A percentile compares a stretch with the other conserved stretches of the same genome.
Evolutionary conservation across 2,329 filamentous ascomycete genomes (phyloP).

Genomic region (Paraphoma chrysanthemicola): DNA sequence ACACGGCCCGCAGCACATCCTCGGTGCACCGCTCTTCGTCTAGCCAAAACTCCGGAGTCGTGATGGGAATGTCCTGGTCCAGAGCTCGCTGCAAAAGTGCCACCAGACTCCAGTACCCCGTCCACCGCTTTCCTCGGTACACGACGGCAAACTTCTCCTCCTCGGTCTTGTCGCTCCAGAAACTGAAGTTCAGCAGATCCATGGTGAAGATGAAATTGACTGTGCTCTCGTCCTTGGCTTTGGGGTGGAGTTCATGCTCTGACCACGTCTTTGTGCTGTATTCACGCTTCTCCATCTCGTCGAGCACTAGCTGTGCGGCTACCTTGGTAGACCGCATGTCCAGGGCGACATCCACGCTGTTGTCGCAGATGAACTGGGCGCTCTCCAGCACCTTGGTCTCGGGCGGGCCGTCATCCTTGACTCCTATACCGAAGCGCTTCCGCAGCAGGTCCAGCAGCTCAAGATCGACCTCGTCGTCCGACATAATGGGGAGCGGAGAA

Average conservation of each 20-base stretch:
- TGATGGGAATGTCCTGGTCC: constrained; percentile 90
- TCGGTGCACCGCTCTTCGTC: constrained; percentile 78
- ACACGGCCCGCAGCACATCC: constrained; percentile 76
- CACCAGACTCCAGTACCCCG: constrained; percentile 94
- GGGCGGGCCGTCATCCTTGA: constrained; percentile 62
- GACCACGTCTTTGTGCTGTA: constrained; percentile 90
- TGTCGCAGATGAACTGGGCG: constrained; percentile 88
- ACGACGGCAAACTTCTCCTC: constrained; percentile 81
- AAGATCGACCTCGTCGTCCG: constrained; percentile 87
- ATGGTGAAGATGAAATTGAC: constrained; percentile 96
- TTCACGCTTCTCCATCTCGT: constrained; percentile 79
- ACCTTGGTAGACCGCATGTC: constrained; percentile 82
- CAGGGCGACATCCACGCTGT: constrained; percentile 89
- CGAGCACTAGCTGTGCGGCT: constrained; percentile 80
- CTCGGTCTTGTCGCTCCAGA: constrained; percentile 80
- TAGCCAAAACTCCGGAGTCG: constrained; percentile 85
- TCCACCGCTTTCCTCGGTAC: constrained; percentile 83
- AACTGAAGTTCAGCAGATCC: constrained; percentile 96
- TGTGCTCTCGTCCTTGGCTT: constrained; percentile 77
- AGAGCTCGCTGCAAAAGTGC: constrained; percentile 85
- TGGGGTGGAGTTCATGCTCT: constrained; percentile 87
- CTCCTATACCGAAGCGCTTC: constrained; percentile 73
- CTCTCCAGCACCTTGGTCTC: constrained; percentile 83
- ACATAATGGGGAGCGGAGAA: constrained; percentile 63
- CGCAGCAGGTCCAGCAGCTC: constrained; percentile 87